Conservation (phyloP, 805 yeast genomes). For the Sporopachydermia lactativora region DNA sequence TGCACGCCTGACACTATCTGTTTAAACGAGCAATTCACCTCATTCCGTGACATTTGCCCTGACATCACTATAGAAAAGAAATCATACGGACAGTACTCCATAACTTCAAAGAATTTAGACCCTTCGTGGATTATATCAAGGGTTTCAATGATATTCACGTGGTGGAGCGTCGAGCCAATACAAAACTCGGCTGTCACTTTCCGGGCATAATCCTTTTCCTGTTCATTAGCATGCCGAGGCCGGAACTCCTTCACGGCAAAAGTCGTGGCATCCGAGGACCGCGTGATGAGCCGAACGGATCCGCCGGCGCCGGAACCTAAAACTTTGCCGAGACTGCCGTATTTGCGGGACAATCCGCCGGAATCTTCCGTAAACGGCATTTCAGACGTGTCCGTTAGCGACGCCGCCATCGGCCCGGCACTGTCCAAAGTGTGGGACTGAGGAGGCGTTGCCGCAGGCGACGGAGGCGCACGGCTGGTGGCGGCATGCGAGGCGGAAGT, state of each 20-base stretch:
- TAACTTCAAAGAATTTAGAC: constrained; percentile 62
- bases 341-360: constrained; percentile 40
- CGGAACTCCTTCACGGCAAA: constrained; percentile 81
- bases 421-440: constrained; percentile 20
- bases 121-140: constrained; percentile 56
- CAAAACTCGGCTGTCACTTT: constrained; percentile 85
- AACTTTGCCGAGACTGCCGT: constrained; percentile 61
- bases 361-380: constrained; percentile 29
- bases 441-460: constrained; percentile 20
- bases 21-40: constrained; percentile 68
- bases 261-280: constrained; percentile 54
- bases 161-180: constrained; percentile 70
- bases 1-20: constrained; percentile 61
- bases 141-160: constrained; percentile 69
- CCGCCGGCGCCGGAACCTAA: constrained; percentile 87
- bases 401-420: constrained; percentile 16
- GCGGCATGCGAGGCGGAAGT: constrained; percentile 4
- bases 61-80: constrained; percentile 83
- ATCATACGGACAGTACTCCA: constrained; percentile 79
- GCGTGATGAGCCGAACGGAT: constrained; percentile 54
- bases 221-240: constrained; percentile 54
- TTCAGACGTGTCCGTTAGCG: neutral
- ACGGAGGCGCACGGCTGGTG: constrained; percentile 5
- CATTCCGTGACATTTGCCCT: constrained; percentile 67
- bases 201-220: constrained; percentile 64